Evolutionary conservation across 192 early-diverging fungal genomes (phyloP).

Genomic region (Mortierella hygrophila): DNA sequence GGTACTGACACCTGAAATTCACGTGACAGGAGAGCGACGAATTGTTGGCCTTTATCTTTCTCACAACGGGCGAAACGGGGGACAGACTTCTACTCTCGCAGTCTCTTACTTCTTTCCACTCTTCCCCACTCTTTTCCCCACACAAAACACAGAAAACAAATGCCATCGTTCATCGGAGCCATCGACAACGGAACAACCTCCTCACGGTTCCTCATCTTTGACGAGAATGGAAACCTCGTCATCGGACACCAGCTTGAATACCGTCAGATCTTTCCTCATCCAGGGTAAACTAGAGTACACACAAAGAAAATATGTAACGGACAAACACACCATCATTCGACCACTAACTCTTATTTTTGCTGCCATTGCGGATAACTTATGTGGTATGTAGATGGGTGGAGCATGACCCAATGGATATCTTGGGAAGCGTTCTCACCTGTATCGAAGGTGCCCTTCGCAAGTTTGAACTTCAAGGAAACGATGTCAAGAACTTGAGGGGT

Average conservation of each 20-base stretch:
- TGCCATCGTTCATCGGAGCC: slow-evolving; percentile 76
- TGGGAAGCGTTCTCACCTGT: slow-evolving; percentile 76
- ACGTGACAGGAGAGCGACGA: no score
- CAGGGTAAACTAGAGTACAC: slow-evolving; percentile 64
- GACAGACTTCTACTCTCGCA: not conserved
- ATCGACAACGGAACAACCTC: slow-evolving; percentile 97
- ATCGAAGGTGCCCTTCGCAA: slow-evolving; percentile 74
- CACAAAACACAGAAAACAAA: not conserved
- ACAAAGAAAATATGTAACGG: slow-evolving; percentile 10
- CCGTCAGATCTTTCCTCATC: slow-evolving; percentile 80
- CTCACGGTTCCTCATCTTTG: slow-evolving; percentile 93
- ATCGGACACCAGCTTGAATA: slow-evolving; percentile 85
- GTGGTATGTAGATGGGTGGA: slow-evolving; percentile 81
- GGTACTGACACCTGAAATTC: no score
- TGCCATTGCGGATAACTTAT: not conserved
- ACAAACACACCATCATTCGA: not conserved
- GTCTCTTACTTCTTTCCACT: not conserved
- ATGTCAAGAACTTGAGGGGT: slow-evolving; percentile 59
- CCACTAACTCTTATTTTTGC: not conserved
- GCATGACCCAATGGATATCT: slow-evolving; percentile 85
- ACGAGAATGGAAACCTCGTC: slow-evolving; percentile 78
- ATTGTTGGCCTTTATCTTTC: not conserved
- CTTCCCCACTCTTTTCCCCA: not conserved
- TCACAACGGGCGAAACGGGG: not conserved
- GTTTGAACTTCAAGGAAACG: slow-evolving; percentile 71